Percentiles rank a stretch among this genome's conserved stretches.
phyloP scores from a whole-genome alignment of 2,329 filamentous ascomycete species.

The Tolypocladium tundrense region DNA sequence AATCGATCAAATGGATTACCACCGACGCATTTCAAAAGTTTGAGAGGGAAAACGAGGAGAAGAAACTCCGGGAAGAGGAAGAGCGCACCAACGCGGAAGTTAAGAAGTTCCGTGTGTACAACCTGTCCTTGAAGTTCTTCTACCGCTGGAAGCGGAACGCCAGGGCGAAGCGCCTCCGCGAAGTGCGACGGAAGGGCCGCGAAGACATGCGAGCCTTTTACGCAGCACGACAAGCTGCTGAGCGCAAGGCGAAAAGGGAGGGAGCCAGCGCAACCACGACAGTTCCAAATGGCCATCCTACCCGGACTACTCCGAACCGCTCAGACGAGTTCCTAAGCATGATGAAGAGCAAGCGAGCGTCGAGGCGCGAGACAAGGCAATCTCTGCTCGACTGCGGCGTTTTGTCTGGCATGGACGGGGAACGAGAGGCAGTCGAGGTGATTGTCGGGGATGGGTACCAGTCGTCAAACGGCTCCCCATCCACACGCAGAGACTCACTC shows the following conservation, averaged over 20 bases:
- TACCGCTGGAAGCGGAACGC: constrained; percentile 44
- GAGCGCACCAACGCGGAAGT: constrained; percentile 34
- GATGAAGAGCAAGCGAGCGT: constrained; percentile 19
- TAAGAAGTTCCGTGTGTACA: constrained; percentile 36
- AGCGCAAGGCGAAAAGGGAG: constrained; percentile 23
- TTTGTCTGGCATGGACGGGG: constrained; percentile 27
- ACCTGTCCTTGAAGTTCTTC: constrained; percentile 43
- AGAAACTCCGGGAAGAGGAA: constrained; percentile 36
- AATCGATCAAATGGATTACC: constrained; percentile 34
- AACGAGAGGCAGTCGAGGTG: constrained; percentile 21
- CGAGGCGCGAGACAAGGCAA: constrained; percentile 20
- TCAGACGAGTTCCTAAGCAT: constrained; percentile 24
- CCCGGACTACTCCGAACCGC: constrained; percentile 14
- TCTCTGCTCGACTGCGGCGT: constrained; percentile 31
- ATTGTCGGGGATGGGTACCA: constrained; percentile 22
- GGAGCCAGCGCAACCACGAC: neutral
- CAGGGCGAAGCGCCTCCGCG: constrained; percentile 35
- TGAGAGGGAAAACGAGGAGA: constrained; percentile 28
- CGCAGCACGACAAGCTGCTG: constrained; percentile 23
- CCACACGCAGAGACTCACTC: constrained; percentile 7
- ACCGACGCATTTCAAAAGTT: constrained; percentile 29
- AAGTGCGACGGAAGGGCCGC: constrained; percentile 40
- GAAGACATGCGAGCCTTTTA: constrained; percentile 39
- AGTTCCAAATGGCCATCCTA: constrained; percentile 7
- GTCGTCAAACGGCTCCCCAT: constrained; percentile 10